Conservation (phyloP, 169 alveolate genomes). For the Sarcocystis neurona region DNA sequence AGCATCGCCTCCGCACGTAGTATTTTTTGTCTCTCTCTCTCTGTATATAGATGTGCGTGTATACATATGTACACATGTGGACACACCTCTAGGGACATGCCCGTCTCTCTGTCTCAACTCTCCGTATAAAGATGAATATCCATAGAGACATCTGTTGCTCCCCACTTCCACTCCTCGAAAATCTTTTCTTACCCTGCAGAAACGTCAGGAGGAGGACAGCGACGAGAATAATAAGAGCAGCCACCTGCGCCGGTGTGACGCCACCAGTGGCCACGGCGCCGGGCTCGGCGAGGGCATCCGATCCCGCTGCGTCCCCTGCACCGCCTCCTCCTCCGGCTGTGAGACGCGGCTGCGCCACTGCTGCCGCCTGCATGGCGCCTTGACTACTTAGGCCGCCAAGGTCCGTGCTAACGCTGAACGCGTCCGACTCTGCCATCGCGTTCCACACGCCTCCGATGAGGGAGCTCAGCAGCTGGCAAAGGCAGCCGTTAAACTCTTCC, state of each 20-base stretch:
- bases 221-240: slow-evolving; percentile 10
- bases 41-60: no score
- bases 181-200: slow-evolving; percentile 1
- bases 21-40: no score
- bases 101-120: neutral
- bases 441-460: slow-evolving; percentile 26
- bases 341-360: no score
- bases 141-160: neutral
- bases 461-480: slow-evolving; percentile 28
- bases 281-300: neutral
- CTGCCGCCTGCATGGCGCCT: no score
- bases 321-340: neutral
- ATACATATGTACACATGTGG: neutral
- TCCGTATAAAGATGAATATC: neutral
- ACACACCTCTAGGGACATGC: neutral
- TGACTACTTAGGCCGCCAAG: neutral
- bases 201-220: slow-evolving; percentile 13
- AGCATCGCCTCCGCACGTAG: no score
- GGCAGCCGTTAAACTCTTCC: slow-evolving; percentile 31
- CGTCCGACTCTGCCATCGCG: slow-evolving; percentile 7
- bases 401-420: neutral
- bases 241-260: slow-evolving; percentile 17
- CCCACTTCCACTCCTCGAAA: neutral
- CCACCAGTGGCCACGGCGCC: neutral
- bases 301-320: neutral